These are phyloP conservation scores for Stephanodiscus triporus DNA, from an alignment of 108 stramenopile species.

Conservation along the genomic window DNA sequence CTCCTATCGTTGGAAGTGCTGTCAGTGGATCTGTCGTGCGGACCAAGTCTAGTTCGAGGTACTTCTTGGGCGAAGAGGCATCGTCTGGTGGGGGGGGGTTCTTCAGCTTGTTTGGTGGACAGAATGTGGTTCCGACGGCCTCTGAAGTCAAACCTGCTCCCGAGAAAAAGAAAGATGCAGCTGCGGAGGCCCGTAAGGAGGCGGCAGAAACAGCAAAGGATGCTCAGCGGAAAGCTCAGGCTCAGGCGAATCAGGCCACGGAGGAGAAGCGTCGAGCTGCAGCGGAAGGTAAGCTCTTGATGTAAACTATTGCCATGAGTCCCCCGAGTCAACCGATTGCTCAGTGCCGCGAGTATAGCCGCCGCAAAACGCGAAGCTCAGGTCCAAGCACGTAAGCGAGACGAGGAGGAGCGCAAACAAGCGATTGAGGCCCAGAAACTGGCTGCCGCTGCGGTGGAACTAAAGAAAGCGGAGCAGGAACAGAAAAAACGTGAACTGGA, in stretches of 20 bases:
- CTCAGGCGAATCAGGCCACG: slow-evolving; percentile 3
- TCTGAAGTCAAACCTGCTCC: slow-evolving; percentile 22
- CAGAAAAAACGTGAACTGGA: slow-evolving; percentile 18
- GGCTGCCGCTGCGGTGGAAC: slow-evolving; percentile 15
- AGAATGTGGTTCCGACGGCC: slow-evolving; percentile 2
- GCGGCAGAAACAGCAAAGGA: slow-evolving; percentile 41
- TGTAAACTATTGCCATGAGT: not conserved
- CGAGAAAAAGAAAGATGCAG: slow-evolving; percentile 14
- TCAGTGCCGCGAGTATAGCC: not conserved
- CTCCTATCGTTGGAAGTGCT: slow-evolving; percentile 21
- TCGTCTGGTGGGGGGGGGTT: slow-evolving; percentile 37
- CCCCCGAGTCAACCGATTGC: not conserved
- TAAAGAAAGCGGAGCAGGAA: not conserved
- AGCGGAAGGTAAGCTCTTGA: not conserved
- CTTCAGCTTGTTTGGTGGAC: slow-evolving; percentile 34
- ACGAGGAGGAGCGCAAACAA: slow-evolving; percentile 30
- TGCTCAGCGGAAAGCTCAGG: slow-evolving; percentile 17
- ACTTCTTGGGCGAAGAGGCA: slow-evolving; percentile 49
- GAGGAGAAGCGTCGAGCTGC: slow-evolving; percentile 7
- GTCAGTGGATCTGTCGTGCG: slow-evolving; percentile 26
- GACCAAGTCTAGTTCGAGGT: slow-evolving; percentile 37
- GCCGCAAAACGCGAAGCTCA: slow-evolving; percentile 11
- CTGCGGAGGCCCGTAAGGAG: slow-evolving; percentile 7
- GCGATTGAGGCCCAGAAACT: slow-evolving; percentile 30
- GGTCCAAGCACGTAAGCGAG: slow-evolving; percentile 26